Evolutionary conservation across 2,329 filamentous ascomycete species (phyloP), one percentile per base, ranked within the genome.

Genomic region (Aspergillus fischeri): DNA sequence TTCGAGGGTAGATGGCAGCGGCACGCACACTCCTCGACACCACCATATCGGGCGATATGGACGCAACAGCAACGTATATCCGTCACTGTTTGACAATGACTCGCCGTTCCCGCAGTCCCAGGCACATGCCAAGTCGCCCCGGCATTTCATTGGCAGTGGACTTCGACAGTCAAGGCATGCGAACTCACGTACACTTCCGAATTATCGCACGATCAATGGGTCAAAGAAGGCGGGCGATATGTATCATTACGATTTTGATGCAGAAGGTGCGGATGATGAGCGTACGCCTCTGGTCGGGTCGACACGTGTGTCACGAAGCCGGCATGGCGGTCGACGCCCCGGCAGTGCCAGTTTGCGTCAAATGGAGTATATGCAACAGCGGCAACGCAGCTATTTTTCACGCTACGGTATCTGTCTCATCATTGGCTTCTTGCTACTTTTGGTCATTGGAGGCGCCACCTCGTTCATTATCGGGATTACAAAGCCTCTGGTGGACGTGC

Each of bases 391-490:
- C 80, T 89, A 66, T 82, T 89, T 77, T 71, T 88, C 73, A 79
- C 86, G 89, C 35, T 91, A 92, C 66, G 91, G 91, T n/a, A 90
- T 91, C 55, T 97, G 92, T 70, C 79, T 95, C 10, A 83, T 96
- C 11, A 82, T 96, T n/a, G 86, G 88, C 2, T 81, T 95, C 60
- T 86, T 97, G 77, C 77, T 97, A 24, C 75, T 94, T 41, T 78
- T 96, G 17, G 84, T 97, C 45, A 83, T 95, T 50, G 87, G 91
- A n/a, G 91, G 90, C 45, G 89, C 90, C 9, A 87, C 94, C 41
- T 90, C 89, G 24, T 94, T 97, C 73, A 86, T 97, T 75, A 89
- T 97, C 74, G 90, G 92, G 49, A 93, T 92, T 21, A 96, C 92
- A 29, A 92, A 96, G 69, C 90, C 92, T 6, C 83, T 99, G 50